A percentile compares a stretch with the other conserved stretches of the same genome.
Conservation (phyloP, 257 asterid species). For the Linaria vulgaris region DNA sequence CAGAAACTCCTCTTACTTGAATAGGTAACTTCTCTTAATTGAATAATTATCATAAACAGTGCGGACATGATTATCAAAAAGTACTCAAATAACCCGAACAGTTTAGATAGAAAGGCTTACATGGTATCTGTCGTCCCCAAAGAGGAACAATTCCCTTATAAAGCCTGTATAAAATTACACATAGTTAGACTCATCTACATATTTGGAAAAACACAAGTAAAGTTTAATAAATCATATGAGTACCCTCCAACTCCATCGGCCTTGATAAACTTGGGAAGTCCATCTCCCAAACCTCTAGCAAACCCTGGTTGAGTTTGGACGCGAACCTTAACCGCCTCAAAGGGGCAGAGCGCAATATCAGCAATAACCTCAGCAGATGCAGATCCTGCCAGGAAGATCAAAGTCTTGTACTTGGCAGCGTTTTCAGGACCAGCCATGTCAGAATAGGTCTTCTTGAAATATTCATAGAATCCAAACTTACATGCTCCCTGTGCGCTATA, state of each 20-base stretch:
- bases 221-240: not conserved
- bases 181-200: not conserved
- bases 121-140: slow-evolving; percentile 96
- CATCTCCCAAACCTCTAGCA: slow-evolving; percentile 85
- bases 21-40: too few species aligned
- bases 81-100: too few species aligned
- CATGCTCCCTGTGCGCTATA: slow-evolving; percentile 88
- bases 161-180: slow-evolving; percentile 44
- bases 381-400: slow-evolving; percentile 80
- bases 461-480: slow-evolving; percentile 74
- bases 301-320: slow-evolving; percentile 86
- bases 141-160: slow-evolving; percentile 83
- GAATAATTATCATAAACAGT: not conserved
- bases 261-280: slow-evolving; percentile 62
- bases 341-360: slow-evolving; percentile 76
- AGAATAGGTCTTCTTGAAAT: slow-evolving; percentile 73
- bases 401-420: slow-evolving; percentile 75
- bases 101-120: slow-evolving; percentile 39
- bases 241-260: slow-evolving; percentile 78
- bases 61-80: not conserved
- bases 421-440: slow-evolving; percentile 76
- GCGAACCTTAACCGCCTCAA: slow-evolving; percentile 86
- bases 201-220: not conserved
- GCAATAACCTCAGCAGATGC: slow-evolving; percentile 87
- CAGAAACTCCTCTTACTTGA: too few species aligned